A percentile compares a stretch with the other conserved stretches of the same genome.
These are phyloP conservation scores for Secale cereale DNA, from an alignment of 176 grass and related monocot species.

Conservation along the genomic window DNA sequence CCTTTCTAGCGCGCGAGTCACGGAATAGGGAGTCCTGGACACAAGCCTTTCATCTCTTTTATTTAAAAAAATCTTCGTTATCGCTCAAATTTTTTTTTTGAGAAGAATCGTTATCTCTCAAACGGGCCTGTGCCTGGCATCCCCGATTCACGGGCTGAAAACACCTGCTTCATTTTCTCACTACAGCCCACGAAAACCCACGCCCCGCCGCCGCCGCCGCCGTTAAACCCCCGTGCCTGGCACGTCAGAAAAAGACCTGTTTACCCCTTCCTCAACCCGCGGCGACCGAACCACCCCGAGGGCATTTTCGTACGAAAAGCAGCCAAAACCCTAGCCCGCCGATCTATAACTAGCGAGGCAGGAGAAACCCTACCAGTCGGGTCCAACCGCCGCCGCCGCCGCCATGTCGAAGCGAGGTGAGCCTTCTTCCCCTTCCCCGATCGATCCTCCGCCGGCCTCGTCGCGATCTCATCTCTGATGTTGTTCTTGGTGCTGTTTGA, in stretches of 20 bases:
- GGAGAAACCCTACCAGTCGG: slow-evolving; percentile 23
- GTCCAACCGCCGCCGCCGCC: slow-evolving; percentile 36
- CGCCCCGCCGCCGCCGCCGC: background rate
- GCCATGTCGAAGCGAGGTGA: slow-evolving; percentile 66
- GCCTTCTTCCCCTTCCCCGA: background rate
- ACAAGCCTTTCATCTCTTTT: too few relatives aligned
- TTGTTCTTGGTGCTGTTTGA: background rate
- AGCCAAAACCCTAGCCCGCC: slow-evolving; percentile 30
- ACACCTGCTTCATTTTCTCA: too few relatives aligned
- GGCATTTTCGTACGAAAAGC: background rate
- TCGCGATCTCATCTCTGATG: background rate
- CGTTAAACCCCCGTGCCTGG: background rate
- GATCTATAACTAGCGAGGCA: slow-evolving; percentile 21
- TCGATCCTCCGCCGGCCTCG: accelerated
- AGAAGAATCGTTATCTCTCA: too few relatives aligned
- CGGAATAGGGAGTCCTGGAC: too few relatives aligned
- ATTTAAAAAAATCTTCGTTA: too few relatives aligned
- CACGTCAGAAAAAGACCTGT: background rate
- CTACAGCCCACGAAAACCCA: background rate
- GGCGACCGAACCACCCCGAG: background rate
- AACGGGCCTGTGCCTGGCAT: too few relatives aligned
- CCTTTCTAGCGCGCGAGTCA: too few relatives aligned
- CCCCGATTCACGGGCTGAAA: too few relatives aligned
- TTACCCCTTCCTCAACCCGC: background rate
- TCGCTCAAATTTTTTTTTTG: too few relatives aligned